phyloP scores from a whole-genome alignment of 306 rosid genomes.

The Cajanus cajan region DNA sequence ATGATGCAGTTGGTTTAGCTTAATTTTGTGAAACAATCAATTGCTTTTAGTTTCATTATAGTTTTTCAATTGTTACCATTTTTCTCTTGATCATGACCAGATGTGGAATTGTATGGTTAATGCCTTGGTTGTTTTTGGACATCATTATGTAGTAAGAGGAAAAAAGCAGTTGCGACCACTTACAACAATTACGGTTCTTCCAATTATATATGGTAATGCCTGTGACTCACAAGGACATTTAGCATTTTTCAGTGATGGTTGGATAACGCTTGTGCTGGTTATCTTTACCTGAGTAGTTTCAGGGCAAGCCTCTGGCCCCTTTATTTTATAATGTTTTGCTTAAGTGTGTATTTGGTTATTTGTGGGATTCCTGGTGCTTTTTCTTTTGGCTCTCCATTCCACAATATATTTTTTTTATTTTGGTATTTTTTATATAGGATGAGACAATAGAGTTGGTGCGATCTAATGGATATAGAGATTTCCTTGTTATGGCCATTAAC shows the following conservation, averaged over 20 bases:
- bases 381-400: neutral
- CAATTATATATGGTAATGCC: slow-evolving; percentile 25
- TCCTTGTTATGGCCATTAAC: neutral
- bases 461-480: neutral
- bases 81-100: neutral
- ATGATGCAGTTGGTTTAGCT: neutral
- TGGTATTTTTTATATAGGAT: neutral
- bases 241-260: slow-evolving; percentile 10
- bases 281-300: slow-evolving; percentile 26
- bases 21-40: neutral
- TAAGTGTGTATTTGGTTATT: neutral
- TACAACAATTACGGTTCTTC: slow-evolving; percentile 21
- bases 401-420: neutral
- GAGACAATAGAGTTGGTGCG: neutral
- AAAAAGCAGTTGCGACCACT: neutral
- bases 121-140: neutral
- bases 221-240: neutral
- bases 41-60: neutral
- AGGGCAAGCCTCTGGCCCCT: slow-evolving; percentile 28
- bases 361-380: neutral
- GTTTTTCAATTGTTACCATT: neutral
- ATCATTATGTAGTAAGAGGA: neutral
- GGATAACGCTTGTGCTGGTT: slow-evolving; percentile 17
- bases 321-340: slow-evolving; percentile 8
- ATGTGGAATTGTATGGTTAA: slow-evolving; percentile 3